A percentile compares a stretch with the other conserved stretches of the same genome.
phyloP scores from a whole-genome alignment of 768 basidiomycete genomes.

The Kwoniella pini region DNA sequence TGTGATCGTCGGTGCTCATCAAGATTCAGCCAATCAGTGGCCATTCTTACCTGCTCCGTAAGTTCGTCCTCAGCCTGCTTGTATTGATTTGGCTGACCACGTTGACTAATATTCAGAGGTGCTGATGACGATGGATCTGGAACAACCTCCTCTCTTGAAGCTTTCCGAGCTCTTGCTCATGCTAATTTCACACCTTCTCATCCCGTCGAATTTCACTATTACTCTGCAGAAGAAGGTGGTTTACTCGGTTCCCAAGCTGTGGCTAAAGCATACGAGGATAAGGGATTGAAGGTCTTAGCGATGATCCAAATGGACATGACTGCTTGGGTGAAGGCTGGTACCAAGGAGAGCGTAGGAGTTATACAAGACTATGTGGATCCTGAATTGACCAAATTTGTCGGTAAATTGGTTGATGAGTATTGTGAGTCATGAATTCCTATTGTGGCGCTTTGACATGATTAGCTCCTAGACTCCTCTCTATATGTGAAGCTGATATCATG shows the following conservation, averaged over 20 bases:
- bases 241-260: slow-evolving; percentile 79
- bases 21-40: slow-evolving; percentile 56
- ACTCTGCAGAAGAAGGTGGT: slow-evolving; percentile 57
- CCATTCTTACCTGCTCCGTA: slow-evolving; percentile 57
- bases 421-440: slow-evolving; percentile 42
- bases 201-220: slow-evolving; percentile 57
- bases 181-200: slow-evolving; percentile 50
- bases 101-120: slow-evolving; percentile 34
- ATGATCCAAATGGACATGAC: slow-evolving; percentile 74
- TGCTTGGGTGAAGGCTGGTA: slow-evolving; percentile 79
- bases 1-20: slow-evolving; percentile 54
- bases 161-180: slow-evolving; percentile 49
- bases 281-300: slow-evolving; percentile 68
- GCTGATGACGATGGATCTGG: slow-evolving; percentile 58
- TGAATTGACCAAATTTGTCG: slow-evolving; percentile 73
- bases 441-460: background rate
- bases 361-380: slow-evolving; percentile 80
- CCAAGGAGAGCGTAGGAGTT: slow-evolving; percentile 68
- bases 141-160: slow-evolving; percentile 50
- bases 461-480: too few species aligned
- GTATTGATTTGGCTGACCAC: too few species aligned
- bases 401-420: slow-evolving; percentile 72
- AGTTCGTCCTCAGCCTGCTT: slow-evolving; percentile 9
- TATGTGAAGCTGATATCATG: too few species aligned
- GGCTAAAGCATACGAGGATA: slow-evolving; percentile 69